Evolutionary conservation across 2,329 filamentous ascomycete species (phyloP).

Genomic region (Calonectria crousiana): DNA sequence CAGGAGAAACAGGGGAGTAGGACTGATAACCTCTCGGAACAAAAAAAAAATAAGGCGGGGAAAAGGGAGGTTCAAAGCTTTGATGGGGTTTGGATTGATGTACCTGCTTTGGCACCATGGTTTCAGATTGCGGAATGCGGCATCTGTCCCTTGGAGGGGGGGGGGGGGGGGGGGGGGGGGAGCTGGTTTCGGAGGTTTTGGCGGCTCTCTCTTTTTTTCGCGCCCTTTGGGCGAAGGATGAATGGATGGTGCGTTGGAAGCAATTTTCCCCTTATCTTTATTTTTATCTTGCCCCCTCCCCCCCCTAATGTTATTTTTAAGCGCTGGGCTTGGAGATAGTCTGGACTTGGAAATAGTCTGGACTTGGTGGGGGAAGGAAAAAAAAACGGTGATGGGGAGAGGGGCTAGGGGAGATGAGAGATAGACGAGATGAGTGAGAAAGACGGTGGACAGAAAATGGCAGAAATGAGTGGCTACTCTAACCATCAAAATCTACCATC

Average conservation of each 20-base stretch:
- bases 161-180: too few relatives aligned
- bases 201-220: not conserved
- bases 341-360: too few relatives aligned
- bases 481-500: not conserved
- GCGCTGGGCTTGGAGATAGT: not conserved
- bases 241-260: not conserved
- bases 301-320: not conserved
- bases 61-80: not conserved
- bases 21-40: not conserved
- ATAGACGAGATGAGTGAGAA: not conserved
- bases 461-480: not conserved
- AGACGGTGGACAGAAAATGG: not conserved
- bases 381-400: too few relatives aligned
- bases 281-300: not conserved
- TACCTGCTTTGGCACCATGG: not conserved
- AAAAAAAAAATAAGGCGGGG: not conserved
- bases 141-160: not conserved
- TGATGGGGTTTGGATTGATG: not conserved
- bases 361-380: too few relatives aligned
- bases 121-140: conserved; percentile 14
- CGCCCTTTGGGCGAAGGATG: not conserved
- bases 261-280: not conserved
- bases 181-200: conserved; percentile 11
- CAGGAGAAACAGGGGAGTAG: not conserved
- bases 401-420: not conserved